Percentiles rank a stretch among this genome's conserved stretches.
phyloP scores from a whole-genome alignment of 140 eudicot genomes.

The Oenanthe javanica region DNA sequence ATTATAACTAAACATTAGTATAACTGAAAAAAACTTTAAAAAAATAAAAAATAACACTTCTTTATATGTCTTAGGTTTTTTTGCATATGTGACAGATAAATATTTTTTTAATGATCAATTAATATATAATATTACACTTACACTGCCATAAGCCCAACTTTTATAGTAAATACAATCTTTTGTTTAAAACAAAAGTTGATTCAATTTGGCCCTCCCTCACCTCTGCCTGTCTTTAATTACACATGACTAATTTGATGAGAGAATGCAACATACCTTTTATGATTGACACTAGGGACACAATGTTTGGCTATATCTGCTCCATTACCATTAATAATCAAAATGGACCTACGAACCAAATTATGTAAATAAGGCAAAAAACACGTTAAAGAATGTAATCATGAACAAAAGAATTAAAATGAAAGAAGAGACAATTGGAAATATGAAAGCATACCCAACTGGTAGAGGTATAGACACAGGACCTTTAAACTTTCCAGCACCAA shows the following conservation, averaged over 20 bases:
- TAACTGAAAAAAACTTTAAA: too few relatives aligned
- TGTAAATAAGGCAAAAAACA: not conserved
- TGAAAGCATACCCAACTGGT: conserved; percentile 47
- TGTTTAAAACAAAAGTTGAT: too few relatives aligned
- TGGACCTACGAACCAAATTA: conserved; percentile 34
- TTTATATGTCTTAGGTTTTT: too few relatives aligned
- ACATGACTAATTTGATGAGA: not conserved
- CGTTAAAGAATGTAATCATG: not conserved
- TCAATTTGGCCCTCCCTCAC: too few relatives aligned
- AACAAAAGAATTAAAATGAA: not conserved
- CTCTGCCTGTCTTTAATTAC: too few relatives aligned
- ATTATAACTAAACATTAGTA: too few relatives aligned
- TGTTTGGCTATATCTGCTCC: conserved; percentile 77
- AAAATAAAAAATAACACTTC: too few relatives aligned
- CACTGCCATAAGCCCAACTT: too few relatives aligned
- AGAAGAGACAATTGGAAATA: not conserved
- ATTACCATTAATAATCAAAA: conserved; percentile 49
- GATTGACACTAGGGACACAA: conserved; percentile 58
- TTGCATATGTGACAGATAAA: too few relatives aligned
- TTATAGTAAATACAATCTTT: too few relatives aligned
- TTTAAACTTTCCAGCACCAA: conserved; percentile 49
- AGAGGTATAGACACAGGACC: conserved; percentile 55
- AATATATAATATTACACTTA: too few relatives aligned
- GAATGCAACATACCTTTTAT: conserved; percentile 37
- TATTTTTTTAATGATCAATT: too few relatives aligned